A percentile compares a stretch with the other conserved stretches of the same genome.
phyloP scores from a whole-genome alignment of 805 yeast genomes.

The Peterozyma xylosa region DNA sequence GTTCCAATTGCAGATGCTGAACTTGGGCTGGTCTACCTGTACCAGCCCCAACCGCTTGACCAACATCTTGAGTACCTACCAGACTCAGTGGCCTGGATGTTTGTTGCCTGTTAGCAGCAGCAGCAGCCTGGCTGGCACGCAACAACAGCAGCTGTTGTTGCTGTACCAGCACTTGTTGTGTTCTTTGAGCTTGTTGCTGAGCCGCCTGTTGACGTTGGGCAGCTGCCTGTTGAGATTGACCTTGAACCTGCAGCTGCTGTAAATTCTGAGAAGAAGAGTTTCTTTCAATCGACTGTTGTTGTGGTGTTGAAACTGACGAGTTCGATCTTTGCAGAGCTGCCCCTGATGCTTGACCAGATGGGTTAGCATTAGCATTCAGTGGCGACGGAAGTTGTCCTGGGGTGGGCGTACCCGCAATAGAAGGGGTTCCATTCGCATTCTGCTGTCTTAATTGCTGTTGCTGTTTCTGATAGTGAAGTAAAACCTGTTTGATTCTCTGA shows the following conservation, averaged over 20 bases:
- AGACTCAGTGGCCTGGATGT: slow-evolving; percentile 9
- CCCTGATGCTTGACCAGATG: slow-evolving; percentile 1
- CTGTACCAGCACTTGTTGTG: slow-evolving; percentile 11
- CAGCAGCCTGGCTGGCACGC: slow-evolving; percentile 2
- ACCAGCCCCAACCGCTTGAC: neutral
- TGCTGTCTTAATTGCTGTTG: slow-evolving; percentile 24
- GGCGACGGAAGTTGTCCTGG: slow-evolving; percentile 6
- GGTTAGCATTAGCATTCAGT: neutral
- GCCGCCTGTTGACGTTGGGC: slow-evolving; percentile 13
- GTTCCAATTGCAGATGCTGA: slow-evolving; percentile 20
- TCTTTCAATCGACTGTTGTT: slow-evolving; percentile 19
- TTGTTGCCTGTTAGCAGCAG: slow-evolving; percentile 7
- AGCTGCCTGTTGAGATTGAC: slow-evolving; percentile 10
- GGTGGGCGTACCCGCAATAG: slow-evolving; percentile 7
- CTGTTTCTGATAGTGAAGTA: slow-evolving; percentile 47
- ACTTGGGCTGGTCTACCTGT: slow-evolving; percentile 12
- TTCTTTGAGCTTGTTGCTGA: slow-evolving; percentile 15
- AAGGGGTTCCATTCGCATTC: slow-evolving; percentile 15
- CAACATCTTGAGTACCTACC: neutral
- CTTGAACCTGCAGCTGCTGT: slow-evolving; percentile 13
- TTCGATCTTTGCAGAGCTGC: neutral
- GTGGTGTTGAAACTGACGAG: slow-evolving; percentile 18
- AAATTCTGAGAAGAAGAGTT: slow-evolving; percentile 19
- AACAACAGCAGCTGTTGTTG: slow-evolving; percentile 11
- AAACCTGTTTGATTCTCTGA: slow-evolving; percentile 52